Evolutionary conservation across 768 basidiomycete species (phyloP).

Genomic region (Pholiota conissans): DNA sequence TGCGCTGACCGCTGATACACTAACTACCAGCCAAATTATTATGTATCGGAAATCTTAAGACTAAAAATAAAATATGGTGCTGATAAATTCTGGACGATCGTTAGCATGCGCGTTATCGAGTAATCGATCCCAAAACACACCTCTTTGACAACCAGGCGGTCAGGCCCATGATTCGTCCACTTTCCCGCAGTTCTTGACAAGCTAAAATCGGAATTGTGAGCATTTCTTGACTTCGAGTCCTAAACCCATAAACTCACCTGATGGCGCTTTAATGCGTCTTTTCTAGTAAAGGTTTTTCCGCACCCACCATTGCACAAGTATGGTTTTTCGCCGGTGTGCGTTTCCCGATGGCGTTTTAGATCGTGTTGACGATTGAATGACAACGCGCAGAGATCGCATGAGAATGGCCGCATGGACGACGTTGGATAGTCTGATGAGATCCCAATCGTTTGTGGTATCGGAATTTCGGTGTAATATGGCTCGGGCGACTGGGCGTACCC

Average conservation of each 20-base stretch:
- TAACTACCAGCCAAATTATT: constrained; percentile 17
- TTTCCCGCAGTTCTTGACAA: constrained; percentile 79
- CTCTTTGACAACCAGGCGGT: constrained; percentile 3
- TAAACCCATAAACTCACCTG: constrained; percentile 51
- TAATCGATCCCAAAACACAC: not conserved
- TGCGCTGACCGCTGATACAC: constrained; percentile 6
- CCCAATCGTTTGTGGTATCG: constrained; percentile 33
- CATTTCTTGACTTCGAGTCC: constrained; percentile 11
- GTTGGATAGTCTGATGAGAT: constrained; percentile 52
- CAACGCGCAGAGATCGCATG: constrained; percentile 72
- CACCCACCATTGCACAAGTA: constrained; percentile 83
- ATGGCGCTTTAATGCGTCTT: constrained; percentile 84
- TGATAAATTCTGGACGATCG: constrained; percentile 3
- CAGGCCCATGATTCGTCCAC: constrained; percentile 47
- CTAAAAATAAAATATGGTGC: constrained; percentile 13
- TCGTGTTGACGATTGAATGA: constrained; percentile 89
- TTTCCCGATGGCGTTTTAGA: constrained; percentile 81
- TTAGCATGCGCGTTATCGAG: not conserved
- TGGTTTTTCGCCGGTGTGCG: constrained; percentile 84
- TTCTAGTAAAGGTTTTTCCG: constrained; percentile 85
- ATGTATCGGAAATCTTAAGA: constrained; percentile 21
- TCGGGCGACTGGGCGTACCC: constrained; percentile 18
- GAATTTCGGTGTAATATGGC: constrained; percentile 35
- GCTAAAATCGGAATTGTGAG: constrained; percentile 34
- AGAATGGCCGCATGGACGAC: constrained; percentile 61